Evolutionary conservation across 345 rosid genomes (phyloP).

Genomic region (Eucalyptus erythrocorys): DNA sequence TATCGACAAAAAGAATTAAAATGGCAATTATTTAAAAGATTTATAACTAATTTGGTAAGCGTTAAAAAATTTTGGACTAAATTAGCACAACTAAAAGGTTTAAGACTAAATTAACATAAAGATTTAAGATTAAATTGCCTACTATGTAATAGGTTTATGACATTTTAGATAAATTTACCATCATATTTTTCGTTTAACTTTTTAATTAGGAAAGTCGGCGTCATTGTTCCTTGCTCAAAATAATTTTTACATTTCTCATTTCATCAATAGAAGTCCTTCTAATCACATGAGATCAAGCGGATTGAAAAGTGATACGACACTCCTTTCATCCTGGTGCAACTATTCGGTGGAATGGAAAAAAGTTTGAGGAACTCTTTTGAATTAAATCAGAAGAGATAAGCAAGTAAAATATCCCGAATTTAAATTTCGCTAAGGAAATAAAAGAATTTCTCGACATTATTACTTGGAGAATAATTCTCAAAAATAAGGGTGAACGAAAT

Average conservation of each 20-base stretch:
- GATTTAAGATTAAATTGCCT: too few relatives aligned
- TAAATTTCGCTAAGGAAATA: not conserved
- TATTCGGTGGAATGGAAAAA: not conserved
- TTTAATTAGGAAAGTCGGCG: too few relatives aligned
- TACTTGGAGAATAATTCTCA: not conserved
- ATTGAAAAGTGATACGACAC: not conserved
- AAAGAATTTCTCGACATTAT: not conserved
- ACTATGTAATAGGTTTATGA: too few relatives aligned
- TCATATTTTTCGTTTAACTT: too few relatives aligned
- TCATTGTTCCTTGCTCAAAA: too few relatives aligned
- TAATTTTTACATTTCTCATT: not conserved
- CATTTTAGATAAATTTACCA: not conserved
- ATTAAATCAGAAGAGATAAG: not conserved
- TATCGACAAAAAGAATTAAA: too few relatives aligned
- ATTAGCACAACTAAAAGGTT: fast-evolving
- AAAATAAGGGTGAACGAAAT: not conserved
- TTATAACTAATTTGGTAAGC: too few relatives aligned
- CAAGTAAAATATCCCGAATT: not conserved
- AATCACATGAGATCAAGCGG: not conserved
- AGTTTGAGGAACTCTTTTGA: not conserved
- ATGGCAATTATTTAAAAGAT: too few relatives aligned
- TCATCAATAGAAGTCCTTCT: not conserved
- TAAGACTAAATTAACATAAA: too few relatives aligned
- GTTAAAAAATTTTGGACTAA: fast-evolving
- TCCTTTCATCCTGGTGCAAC: not conserved